phyloP scores from a whole-genome alignment of 1,139 yeast genomes.

The Geotrichum macrosporum region DNA sequence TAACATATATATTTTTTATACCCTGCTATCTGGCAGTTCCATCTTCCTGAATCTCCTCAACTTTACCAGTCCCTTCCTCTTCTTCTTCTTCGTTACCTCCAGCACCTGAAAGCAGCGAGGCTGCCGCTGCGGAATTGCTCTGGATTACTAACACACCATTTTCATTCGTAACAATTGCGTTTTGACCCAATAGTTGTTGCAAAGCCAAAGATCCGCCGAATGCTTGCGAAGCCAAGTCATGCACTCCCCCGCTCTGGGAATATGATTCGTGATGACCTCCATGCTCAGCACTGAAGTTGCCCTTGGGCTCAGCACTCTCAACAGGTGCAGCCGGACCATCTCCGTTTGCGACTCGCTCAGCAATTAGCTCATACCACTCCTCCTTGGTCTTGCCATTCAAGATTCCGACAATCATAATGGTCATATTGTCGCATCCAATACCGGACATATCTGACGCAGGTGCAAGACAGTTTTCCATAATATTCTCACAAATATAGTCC shows the following conservation, averaged over 20 bases:
- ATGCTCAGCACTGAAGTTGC: not conserved
- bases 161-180: slow-evolving; percentile 17
- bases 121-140: slow-evolving; percentile 22
- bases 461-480: slow-evolving; percentile 94
- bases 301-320: slow-evolving; percentile 26
- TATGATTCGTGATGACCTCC: not conserved
- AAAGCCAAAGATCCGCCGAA: slow-evolving; percentile 21
- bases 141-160: slow-evolving; percentile 24
- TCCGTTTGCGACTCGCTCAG: slow-evolving; percentile 45
- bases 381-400: slow-evolving; percentile 70
- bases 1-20: no score
- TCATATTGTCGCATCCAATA: slow-evolving; percentile 98
- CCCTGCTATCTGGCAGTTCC: no score
- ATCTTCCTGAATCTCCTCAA: slow-evolving; percentile 1
- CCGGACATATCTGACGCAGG: slow-evolving; percentile 92
- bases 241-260: not conserved
- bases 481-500: slow-evolving; percentile 72
- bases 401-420: slow-evolving; percentile 83
- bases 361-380: slow-evolving; percentile 77
- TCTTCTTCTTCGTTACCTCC: slow-evolving; percentile 20
- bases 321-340: slow-evolving; percentile 44
- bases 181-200: slow-evolving; percentile 25
- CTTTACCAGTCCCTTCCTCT: slow-evolving; percentile 20
- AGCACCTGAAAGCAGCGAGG: slow-evolving; percentile 22
- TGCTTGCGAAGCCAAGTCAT: slow-evolving; percentile 8